phyloP scores from a whole-genome alignment of 805 yeast genomes.

The Saccharomycopsis babjevae region DNA sequence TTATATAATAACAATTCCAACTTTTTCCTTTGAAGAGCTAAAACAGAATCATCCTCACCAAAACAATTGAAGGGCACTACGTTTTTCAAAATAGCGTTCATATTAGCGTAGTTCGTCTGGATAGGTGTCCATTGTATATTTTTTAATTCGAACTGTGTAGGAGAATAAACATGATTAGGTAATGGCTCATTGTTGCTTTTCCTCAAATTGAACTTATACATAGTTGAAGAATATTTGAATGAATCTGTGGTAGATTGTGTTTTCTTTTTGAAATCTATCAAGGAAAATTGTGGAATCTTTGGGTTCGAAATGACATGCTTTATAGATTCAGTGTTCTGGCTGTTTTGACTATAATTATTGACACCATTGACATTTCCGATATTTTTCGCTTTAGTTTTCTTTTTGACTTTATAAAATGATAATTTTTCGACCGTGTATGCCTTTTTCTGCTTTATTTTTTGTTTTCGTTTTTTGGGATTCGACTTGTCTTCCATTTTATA shows the following conservation, averaged over 20 bases:
- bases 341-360: neutral
- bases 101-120: neutral
- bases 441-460: neutral
- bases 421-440: neutral
- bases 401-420: neutral
- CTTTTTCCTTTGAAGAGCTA: neutral
- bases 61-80: neutral
- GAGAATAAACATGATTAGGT: slow-evolving; percentile 4
- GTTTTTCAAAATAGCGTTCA: neutral
- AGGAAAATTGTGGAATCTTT: slow-evolving; percentile 1
- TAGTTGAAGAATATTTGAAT: slow-evolving; percentile 4
- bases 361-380: neutral
- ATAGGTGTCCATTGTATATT: neutral
- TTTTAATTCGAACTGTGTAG: neutral
- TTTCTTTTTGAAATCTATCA: slow-evolving; percentile 7
- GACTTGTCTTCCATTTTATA: neutral
- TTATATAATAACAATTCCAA: neutral
- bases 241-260: slow-evolving; percentile 6
- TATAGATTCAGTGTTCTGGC: neutral
- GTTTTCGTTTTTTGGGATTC: neutral
- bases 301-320: neutral
- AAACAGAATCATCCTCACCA: neutral
- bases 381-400: neutral
- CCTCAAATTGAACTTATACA: slow-evolving; percentile 9
- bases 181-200: slow-evolving; percentile 4